Evolutionary conservation across 768 basidiomycete species (phyloP).

Genomic region (Tubosaeta sp.): DNA sequence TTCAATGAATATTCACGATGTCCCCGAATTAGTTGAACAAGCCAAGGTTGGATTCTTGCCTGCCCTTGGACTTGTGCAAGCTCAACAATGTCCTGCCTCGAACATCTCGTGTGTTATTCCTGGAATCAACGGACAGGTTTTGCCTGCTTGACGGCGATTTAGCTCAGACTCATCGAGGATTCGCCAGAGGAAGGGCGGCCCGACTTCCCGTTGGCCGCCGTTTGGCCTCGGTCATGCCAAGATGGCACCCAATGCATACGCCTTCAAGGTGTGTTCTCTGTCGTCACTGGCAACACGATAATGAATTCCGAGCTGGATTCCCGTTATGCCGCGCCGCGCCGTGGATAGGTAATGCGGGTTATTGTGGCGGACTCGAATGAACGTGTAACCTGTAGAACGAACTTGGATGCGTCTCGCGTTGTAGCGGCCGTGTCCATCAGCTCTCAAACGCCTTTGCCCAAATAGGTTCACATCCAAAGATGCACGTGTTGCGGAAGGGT

Average conservation of each 20-base stretch:
- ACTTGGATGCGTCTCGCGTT: conserved; percentile 15
- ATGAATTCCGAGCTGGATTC: conserved; percentile 25
- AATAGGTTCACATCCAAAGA: conserved; percentile 22
- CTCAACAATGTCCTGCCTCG: conserved; percentile 2
- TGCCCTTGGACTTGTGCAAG: not conserved
- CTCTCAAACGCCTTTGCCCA: conserved; percentile 10
- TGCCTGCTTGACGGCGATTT: conserved; percentile 20
- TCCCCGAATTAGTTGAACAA: not conserved
- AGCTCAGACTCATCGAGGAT: conserved; percentile 19
- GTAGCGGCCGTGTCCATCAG: conserved; percentile 10
- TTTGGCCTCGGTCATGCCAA: conserved; percentile 2
- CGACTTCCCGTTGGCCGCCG: conserved; percentile 6
- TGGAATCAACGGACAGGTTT: conserved; percentile 3
- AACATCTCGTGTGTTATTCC: conserved; percentile 7
- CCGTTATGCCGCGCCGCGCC: conserved; percentile 4
- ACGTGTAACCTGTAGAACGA: conserved; percentile 7
- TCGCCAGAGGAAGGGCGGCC: conserved; percentile 13
- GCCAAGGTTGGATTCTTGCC: conserved; percentile 11
- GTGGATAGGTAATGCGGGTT: not conserved
- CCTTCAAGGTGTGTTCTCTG: conserved; percentile 16
- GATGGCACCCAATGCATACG: conserved; percentile 7
- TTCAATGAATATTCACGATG: not conserved
- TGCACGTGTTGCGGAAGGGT: conserved; percentile 23
- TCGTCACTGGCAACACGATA: conserved; percentile 21
- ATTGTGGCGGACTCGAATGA: conserved; percentile 11